Evolutionary conservation across 2,329 filamentous ascomycete genomes (phyloP).

Genomic region (Dothideomycetes sp.): DNA sequence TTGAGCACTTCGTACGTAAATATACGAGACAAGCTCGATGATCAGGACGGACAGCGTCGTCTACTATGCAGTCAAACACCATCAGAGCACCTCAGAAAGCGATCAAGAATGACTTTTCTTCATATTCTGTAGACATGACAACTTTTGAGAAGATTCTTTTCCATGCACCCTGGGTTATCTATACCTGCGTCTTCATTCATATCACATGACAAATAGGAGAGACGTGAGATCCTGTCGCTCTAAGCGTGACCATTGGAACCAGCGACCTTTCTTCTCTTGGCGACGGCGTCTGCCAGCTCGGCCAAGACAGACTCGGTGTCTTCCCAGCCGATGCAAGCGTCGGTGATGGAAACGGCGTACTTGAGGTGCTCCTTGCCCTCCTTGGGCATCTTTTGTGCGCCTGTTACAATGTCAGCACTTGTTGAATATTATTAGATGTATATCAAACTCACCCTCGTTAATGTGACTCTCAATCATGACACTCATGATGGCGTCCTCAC

Average conservation of each 20-base stretch:
- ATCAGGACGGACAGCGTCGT: too few species aligned
- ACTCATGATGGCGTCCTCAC: constrained; percentile 83
- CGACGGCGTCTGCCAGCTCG: constrained; percentile 69
- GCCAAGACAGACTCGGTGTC: constrained; percentile 75
- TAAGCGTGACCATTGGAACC: constrained; percentile 12
- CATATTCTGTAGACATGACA: too few species aligned
- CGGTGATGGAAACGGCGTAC: constrained; percentile 93
- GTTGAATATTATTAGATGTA: constrained; percentile 3
- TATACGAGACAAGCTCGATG: too few species aligned
- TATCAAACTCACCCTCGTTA: constrained; percentile 61
- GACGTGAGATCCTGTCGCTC: too few species aligned
- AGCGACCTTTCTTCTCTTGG: constrained; percentile 53
- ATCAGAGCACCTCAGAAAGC: too few species aligned
- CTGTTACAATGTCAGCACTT: constrained; percentile 31
- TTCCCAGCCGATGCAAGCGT: constrained; percentile 93
- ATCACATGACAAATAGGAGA: too few species aligned
- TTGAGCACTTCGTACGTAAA: too few species aligned
- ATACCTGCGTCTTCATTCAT: too few species aligned
- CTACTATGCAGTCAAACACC: too few species aligned
- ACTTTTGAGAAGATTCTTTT: too few species aligned
- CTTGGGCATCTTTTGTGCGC: constrained; percentile 81
- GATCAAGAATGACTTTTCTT: too few species aligned
- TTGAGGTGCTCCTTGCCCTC: constrained; percentile 79
- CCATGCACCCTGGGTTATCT: too few species aligned
- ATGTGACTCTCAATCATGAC: constrained; percentile 99